These are phyloP conservation scores for Rhododendron ovatum DNA, from an alignment of 148 eudicot genomes.

Conservation along the genomic window DNA sequence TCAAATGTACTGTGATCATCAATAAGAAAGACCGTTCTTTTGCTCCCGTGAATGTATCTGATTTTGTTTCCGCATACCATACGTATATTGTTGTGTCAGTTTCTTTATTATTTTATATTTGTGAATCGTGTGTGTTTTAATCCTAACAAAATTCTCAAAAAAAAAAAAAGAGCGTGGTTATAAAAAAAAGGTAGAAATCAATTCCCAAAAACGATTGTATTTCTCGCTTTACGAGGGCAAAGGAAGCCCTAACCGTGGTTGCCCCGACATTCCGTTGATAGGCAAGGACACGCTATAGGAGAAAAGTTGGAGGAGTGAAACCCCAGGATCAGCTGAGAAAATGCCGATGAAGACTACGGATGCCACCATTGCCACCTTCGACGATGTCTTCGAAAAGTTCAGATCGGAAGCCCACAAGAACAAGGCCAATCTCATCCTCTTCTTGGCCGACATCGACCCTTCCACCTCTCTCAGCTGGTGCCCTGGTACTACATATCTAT, in stretches of 20 bases:
- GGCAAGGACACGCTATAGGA: background rate
- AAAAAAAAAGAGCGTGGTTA: too few relatives aligned
- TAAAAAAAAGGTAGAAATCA: too few relatives aligned
- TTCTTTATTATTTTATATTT: too few relatives aligned
- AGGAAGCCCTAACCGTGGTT: background rate
- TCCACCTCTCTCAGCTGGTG: slow-evolving; percentile 83
- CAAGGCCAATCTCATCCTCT: slow-evolving; percentile 73
- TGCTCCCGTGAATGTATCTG: too few relatives aligned
- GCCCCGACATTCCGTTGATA: background rate
- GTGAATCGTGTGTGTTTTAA: too few relatives aligned
- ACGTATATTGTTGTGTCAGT: too few relatives aligned
- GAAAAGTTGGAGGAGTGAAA: background rate
- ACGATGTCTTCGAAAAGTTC: slow-evolving; percentile 50
- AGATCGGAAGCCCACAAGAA: slow-evolving; percentile 50
- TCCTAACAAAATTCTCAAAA: too few relatives aligned
- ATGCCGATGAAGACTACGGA: slow-evolving; percentile 69
- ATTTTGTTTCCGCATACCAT: too few relatives aligned
- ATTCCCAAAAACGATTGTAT: too few relatives aligned
- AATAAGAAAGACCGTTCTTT: too few relatives aligned
- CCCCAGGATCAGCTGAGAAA: slow-evolving; percentile 4
- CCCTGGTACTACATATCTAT: slow-evolving; percentile 45
- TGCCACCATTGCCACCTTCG: slow-evolving; percentile 54
- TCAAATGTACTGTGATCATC: too few relatives aligned
- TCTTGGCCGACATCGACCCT: slow-evolving; percentile 87
- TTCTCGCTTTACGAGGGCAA: background rate